phyloP scores from a whole-genome alignment of 805 yeast genomes.

The Starmerella ratchasimensis region DNA sequence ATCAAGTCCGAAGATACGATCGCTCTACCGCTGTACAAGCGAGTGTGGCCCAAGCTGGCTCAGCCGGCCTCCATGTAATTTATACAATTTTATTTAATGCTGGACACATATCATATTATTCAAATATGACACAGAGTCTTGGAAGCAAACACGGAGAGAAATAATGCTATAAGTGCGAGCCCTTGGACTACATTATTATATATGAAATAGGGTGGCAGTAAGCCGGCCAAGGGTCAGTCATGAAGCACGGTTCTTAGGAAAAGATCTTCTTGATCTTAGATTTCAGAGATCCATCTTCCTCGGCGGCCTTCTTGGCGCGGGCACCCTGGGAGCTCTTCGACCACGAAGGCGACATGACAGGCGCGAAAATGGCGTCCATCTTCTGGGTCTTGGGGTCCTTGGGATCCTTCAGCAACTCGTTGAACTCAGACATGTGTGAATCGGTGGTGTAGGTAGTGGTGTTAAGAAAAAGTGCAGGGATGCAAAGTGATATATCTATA shows the following conservation, averaged over 20 bases:
- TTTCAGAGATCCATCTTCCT: slow-evolving; percentile 11
- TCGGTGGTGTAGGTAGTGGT: background rate
- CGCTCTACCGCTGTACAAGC: slow-evolving; percentile 85
- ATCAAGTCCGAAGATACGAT: slow-evolving; percentile 83
- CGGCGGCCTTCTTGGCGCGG: slow-evolving; percentile 5
- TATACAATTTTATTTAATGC: background rate
- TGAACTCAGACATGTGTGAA: slow-evolving; percentile 13
- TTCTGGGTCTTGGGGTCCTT: slow-evolving; percentile 15
- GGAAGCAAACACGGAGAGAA: no score
- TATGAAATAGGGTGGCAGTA: no score
- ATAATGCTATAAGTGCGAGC: no score
- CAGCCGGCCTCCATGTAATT: slow-evolving; percentile 1
- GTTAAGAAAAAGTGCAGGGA: background rate
- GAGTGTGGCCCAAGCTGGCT: slow-evolving; percentile 64
- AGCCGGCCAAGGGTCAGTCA: no score
- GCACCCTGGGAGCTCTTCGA: slow-evolving; percentile 13
- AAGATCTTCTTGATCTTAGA: slow-evolving; percentile 20
- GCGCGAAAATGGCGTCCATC: slow-evolving; percentile 19
- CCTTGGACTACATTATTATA: no score
- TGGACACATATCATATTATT: background rate
- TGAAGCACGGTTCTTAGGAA: no score
- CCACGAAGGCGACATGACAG: slow-evolving; percentile 24
- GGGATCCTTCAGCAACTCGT: slow-evolving; percentile 10
- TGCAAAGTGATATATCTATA: background rate
- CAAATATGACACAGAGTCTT: no score